phyloP scores from a whole-genome alignment of 768 basidiomycete species.

The Auricularia cornea region DNA sequence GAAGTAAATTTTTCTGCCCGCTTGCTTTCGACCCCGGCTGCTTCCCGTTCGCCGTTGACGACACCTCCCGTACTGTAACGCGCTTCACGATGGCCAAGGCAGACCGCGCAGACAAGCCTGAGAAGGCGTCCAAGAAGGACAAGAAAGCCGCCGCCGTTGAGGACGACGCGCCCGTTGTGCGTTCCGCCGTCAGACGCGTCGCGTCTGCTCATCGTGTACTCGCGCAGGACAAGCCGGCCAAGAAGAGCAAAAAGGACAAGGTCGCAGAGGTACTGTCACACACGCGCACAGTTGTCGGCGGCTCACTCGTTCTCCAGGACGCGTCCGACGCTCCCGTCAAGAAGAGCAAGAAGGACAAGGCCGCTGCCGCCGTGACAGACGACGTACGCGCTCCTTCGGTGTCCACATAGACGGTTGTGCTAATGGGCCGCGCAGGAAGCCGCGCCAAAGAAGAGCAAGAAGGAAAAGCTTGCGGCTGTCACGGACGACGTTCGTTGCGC shows the following conservation, averaged over 20 bases:
- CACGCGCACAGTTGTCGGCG: no score
- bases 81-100: no score
- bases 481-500: slow-evolving; percentile 1
- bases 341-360: not conserved
- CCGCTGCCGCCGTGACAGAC: not conserved
- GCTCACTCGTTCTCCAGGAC: not conserved
- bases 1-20: no score
- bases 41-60: no score
- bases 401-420: no score
- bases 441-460: not conserved
- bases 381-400: not conserved
- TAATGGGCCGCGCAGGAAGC: not conserved
- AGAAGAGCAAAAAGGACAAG: no score
- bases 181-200: not conserved
- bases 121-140: not conserved
- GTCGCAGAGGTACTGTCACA: no score
- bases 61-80: no score
- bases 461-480: slow-evolving; percentile 3
- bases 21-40: no score
- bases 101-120: not conserved
- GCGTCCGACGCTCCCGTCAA: not conserved
- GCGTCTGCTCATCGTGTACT: not conserved
- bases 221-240: no score
- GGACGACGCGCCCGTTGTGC: not conserved
- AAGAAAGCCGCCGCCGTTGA: no score